Evolutionary conservation across 352 stramenopile genomes (phyloP), one percentile per base, ranked within the genome.

Genomic region (Globisporangium splendens): DNA sequence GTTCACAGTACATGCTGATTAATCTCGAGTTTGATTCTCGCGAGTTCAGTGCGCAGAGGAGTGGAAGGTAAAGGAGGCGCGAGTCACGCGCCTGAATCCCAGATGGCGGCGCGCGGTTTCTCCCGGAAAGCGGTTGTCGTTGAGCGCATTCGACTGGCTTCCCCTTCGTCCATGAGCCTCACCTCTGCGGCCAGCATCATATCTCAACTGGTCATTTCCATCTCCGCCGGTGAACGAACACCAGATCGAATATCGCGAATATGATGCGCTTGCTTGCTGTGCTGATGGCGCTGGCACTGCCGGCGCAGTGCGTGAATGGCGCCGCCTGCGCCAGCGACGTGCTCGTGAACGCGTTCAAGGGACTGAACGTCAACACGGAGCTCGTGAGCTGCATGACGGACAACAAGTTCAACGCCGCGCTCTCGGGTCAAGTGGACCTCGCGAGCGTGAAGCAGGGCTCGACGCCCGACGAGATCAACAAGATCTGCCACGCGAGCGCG

Each of bases 351-450:
- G 75, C 75, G 31, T 84, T 79, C 61, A 71, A 63, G 43, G 75
- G 75, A 0, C 68, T 84, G 15, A 69, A 81, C 50, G 75, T 82
- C 38, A 80, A 82, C 59, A 54, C 52, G 43, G 54, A 82, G 49
- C 68, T 84, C 20, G 58, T 78, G n/a, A 66, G 73, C 46, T 84
- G 75, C 57, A 71, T 84, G 47, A 76, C 63, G 42, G 42, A 79
- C 33, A 73, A 80, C 57, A 72, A 79, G 50, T 77, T 84, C 58
- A 72, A 67, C 52, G 67, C 75, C 8, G 75, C 75, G 20, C 65
- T 84, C 14, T 75, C 75, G 17, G 68, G 72, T 39, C 70, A 73
- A 41, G 66, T 84, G 48, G 65, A 84, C 56, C 61, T 82, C 50
- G 59, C 67, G 63, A 63, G 50, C 54, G 63, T 72, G 24, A 59